Percentiles rank a stretch among this genome's conserved stretches.
phyloP scores from a whole-genome alignment of 2,329 filamentous ascomycete genomes.

The Aspergillus neotritici region DNA sequence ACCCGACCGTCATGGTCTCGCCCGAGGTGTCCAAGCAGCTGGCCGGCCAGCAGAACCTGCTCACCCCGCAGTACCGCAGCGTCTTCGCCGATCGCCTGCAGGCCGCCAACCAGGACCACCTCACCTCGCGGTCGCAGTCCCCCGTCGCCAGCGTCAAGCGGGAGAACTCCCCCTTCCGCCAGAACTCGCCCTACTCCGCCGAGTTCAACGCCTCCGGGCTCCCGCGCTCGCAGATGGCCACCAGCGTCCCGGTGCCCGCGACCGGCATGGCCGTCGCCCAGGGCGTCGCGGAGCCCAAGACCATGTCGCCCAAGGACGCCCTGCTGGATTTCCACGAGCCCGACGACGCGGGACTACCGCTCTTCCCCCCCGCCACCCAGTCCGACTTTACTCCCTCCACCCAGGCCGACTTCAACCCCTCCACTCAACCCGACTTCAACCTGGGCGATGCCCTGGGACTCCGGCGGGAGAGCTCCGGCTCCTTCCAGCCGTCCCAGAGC shows the following conservation, averaged over 20 bases:
- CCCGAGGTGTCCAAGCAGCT: conserved; percentile 35
- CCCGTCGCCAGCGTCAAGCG: conserved; percentile 50
- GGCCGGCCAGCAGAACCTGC: conserved; percentile 25
- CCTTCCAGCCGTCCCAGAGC: conserved; percentile 31
- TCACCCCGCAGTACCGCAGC: conserved; percentile 52
- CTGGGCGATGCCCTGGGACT: conserved; percentile 35
- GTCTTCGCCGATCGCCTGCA: conserved; percentile 71
- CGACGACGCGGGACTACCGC: conserved; percentile 58
- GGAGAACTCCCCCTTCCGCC: conserved; percentile 75
- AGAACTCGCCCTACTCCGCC: conserved; percentile 59
- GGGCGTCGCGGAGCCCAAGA: conserved; percentile 56
- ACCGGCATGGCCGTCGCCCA: conserved; percentile 26
- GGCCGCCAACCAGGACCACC: conserved; percentile 68
- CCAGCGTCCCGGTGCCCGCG: conserved; percentile 30
- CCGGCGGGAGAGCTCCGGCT: conserved; percentile 32
- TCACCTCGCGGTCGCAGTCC: conserved; percentile 58
- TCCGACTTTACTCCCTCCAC: conserved; percentile 34
- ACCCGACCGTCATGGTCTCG: conserved; percentile 40
- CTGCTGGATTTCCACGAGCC: conserved; percentile 75
- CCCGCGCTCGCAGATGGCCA: conserved; percentile 38
- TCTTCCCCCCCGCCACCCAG: conserved; percentile 64
- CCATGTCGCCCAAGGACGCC: conserved; percentile 92
- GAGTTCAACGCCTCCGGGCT: conserved; percentile 35
- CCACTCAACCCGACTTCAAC: conserved; percentile 51
- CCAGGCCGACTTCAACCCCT: conserved; percentile 61